A percentile compares a stretch with the other conserved stretches of the same genome.
phyloP scores from a whole-genome alignment of 371 early-diverging fungal genomes.

The Mucor piriformis region DNA sequence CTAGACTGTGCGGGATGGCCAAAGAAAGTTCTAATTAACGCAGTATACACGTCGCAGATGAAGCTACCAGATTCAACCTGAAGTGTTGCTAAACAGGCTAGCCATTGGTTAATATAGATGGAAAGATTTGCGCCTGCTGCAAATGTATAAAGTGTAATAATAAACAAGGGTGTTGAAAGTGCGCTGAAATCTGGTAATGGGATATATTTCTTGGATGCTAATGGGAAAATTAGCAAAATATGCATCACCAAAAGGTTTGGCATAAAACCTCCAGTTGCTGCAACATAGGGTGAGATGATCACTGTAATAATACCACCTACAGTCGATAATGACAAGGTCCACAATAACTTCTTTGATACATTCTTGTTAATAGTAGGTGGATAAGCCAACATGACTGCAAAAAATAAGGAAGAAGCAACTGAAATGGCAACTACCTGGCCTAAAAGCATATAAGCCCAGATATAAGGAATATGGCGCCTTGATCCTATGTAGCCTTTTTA shows the following conservation, averaged over 20 bases:
- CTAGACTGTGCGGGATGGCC: conserved; percentile 45
- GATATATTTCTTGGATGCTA: neutral
- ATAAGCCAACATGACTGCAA: conserved; percentile 32
- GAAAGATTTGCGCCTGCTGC: conserved; percentile 39
- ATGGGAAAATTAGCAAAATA: conserved; percentile 30
- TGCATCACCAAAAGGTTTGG: conserved; percentile 44
- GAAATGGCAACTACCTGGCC: conserved; percentile 52
- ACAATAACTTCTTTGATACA: conserved; percentile 2
- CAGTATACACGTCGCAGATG: neutral
- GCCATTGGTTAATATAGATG: conserved; percentile 32
- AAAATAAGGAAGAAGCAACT: conserved; percentile 35
- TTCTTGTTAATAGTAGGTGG: neutral
- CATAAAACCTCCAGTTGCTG: conserved; percentile 22
- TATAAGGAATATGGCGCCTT: conserved; percentile 35
- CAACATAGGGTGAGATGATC: conserved; percentile 32
- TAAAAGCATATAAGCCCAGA: conserved; percentile 47
- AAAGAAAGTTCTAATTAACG: conserved; percentile 27
- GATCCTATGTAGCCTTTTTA: conserved; percentile 27
- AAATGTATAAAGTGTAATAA: conserved; percentile 25
- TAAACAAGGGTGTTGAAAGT: neutral
- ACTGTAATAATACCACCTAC: conserved; percentile 31
- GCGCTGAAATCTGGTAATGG: neutral
- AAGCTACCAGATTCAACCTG: neutral
- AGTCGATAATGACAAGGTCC: conserved; percentile 6
- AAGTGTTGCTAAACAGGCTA: conserved; percentile 8